phyloP scores from a whole-genome alignment of 2,329 filamentous ascomycete genomes.

The Aspergillus glaucus region DNA sequence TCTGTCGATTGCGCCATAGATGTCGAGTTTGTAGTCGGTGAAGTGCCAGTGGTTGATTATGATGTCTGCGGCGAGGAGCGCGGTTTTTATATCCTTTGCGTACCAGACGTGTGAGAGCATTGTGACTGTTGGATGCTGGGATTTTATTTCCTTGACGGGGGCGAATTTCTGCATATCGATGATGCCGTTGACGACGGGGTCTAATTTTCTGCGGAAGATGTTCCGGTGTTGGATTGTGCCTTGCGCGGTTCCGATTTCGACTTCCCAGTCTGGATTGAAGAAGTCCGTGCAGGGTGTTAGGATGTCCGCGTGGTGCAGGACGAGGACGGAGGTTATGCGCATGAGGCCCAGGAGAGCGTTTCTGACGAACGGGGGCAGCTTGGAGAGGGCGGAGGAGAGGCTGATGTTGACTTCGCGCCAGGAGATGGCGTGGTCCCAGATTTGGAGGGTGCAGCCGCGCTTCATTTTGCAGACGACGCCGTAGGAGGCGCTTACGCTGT shows the following conservation, averaged over 20 bases:
- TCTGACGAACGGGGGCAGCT: slow-evolving; percentile 45
- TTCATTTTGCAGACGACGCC: slow-evolving; percentile 58
- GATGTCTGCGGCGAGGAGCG: slow-evolving; percentile 57
- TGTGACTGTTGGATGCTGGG: slow-evolving; percentile 55
- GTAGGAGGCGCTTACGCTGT: slow-evolving; percentile 56
- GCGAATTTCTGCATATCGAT: slow-evolving; percentile 58
- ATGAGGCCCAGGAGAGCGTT: slow-evolving; percentile 44
- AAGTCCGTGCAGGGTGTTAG: slow-evolving; percentile 54
- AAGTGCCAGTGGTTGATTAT: slow-evolving; percentile 63
- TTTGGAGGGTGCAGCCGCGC: slow-evolving; percentile 53
- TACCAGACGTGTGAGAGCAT: slow-evolving; percentile 56
- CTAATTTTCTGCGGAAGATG: slow-evolving; percentile 54
- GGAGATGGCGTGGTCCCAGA: slow-evolving; percentile 59
- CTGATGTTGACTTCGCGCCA: slow-evolving; percentile 53
- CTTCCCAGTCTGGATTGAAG: slow-evolving; percentile 60
- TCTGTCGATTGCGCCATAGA: slow-evolving; percentile 60
- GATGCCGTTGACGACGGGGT: slow-evolving; percentile 61
- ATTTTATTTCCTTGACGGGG: slow-evolving; percentile 54
- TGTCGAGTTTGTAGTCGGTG: slow-evolving; percentile 55
- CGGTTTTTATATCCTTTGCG: slow-evolving; percentile 59
- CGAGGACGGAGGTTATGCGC: slow-evolving; percentile 43
- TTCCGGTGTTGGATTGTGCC: slow-evolving; percentile 53
- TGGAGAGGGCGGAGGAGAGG: slow-evolving; percentile 45
- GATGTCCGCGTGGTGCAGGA: slow-evolving; percentile 53
- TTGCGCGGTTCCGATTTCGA: slow-evolving; percentile 55